Conservation (phyloP, 2,329 filamentous ascomycete genomes). For the Thermothelomyces thermophilus region DNA sequence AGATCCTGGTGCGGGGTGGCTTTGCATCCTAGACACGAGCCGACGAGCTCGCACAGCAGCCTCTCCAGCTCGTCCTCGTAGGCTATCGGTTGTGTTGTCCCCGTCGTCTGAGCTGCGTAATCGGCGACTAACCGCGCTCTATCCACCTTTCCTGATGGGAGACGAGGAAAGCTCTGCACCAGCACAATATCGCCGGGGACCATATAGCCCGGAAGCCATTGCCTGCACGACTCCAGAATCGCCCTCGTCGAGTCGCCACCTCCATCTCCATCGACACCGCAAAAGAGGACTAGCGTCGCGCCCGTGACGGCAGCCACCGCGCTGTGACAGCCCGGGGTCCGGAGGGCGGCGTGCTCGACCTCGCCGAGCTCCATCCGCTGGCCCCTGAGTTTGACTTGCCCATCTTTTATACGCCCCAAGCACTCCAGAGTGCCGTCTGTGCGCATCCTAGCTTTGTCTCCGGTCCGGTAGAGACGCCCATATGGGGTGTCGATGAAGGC, state of each 20-base stretch:
- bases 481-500: constrained; percentile 64
- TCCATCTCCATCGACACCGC: constrained; percentile 44
- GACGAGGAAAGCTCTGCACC: constrained; percentile 58
- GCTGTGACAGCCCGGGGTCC: constrained; percentile 54
- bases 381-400: constrained; percentile 81
- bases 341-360: constrained; percentile 63
- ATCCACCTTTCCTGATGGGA: constrained; percentile 81
- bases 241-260: constrained; percentile 28
- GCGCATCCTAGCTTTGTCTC: constrained; percentile 69
- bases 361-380: constrained; percentile 78
- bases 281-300: constrained; percentile 68
- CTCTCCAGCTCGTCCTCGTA: constrained; percentile 30
- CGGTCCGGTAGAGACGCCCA: constrained; percentile 74
- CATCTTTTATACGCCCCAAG: constrained; percentile 68
- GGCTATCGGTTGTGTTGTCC: neutral
- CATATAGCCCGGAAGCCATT: constrained; percentile 81
- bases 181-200: constrained; percentile 66
- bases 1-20: constrained; percentile 29
- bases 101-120: constrained; percentile 34
- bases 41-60: constrained; percentile 30
- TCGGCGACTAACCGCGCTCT: constrained; percentile 54
- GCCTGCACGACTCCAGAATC: constrained; percentile 55
- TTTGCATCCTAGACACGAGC: constrained; percentile 24
- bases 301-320: constrained; percentile 61
- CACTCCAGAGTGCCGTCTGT: constrained; percentile 70